Percentiles rank a stretch among this genome's conserved stretches.
These are phyloP conservation scores for Hypoxylon crocopeplum DNA, from an alignment of 495 filamentous ascomycete genomes.

Conservation along the genomic window DNA sequence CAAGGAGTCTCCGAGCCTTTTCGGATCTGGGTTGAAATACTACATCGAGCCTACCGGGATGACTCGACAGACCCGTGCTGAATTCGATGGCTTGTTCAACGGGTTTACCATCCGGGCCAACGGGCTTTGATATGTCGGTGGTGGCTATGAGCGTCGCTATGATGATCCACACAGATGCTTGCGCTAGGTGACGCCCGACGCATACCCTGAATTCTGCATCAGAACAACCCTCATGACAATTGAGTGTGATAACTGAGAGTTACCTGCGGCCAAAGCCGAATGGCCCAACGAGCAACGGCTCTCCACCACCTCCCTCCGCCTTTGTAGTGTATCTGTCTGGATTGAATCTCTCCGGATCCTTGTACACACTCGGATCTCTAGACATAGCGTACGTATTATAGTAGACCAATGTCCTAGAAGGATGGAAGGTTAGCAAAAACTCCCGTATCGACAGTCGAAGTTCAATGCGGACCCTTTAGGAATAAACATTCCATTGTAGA, in stretches of 20 bases:
- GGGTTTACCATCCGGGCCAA: conserved; percentile 25
- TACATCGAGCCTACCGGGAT: conserved; percentile 35
- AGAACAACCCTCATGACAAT: background rate
- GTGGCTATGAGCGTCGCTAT: conserved; percentile 37
- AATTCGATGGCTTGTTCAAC: conserved; percentile 35
- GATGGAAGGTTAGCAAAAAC: background rate
- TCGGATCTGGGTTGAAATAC: conserved; percentile 31
- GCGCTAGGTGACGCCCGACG: conserved; percentile 33
- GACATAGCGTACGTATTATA: conserved; percentile 57
- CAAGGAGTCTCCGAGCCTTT: conserved; percentile 24
- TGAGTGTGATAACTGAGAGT: background rate
- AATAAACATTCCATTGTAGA: conserved; percentile 56
- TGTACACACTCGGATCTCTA: conserved; percentile 48
- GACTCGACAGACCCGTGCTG: conserved; percentile 35
- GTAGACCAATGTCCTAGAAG: conserved; percentile 48
- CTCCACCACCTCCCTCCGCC: conserved; percentile 54
- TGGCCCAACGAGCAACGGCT: conserved; percentile 56
- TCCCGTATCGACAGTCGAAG: background rate
- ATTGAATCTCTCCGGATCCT: conserved; percentile 49
- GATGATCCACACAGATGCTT: conserved; percentile 39
- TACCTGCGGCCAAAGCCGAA: conserved; percentile 59
- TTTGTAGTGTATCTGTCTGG: conserved; percentile 54
- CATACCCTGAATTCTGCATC: conserved; percentile 23
- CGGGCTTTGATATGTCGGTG: conserved; percentile 32
- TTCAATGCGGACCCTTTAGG: conserved; percentile 43